Evolutionary conservation across 2,329 filamentous ascomycete genomes (phyloP), one percentile per base, ranked within the genome.

Genomic region (Clarireedia monteithiana): DNA sequence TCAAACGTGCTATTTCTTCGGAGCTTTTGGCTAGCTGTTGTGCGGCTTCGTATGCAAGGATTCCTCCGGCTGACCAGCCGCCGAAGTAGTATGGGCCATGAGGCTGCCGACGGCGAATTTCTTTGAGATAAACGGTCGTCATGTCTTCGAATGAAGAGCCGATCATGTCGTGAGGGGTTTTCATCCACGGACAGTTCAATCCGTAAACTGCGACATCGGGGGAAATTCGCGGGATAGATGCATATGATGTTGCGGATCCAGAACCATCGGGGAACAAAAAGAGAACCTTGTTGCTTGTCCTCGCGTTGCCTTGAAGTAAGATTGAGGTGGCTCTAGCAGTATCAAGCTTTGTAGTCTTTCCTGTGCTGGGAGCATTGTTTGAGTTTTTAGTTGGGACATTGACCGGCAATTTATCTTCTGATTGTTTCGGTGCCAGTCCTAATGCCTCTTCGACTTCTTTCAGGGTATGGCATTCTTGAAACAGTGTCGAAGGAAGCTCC

Each of bases 1-100:
- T 73, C 9, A 87, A 73, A 53, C 78, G 72, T 5, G 79, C 77
- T 4, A 86, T 80, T 27, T 66, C 67, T 48, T 85, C 79, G 10
- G 79, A 78, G 7, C 2, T 15, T 46, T 10, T 26, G 23, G 23
- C 10, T 6, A 54, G 30, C 7, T 17, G 17, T n/a, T 47, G 44
- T 15, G 51, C 20, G 14, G 45, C 45, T 3, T 27, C 23, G n/a
- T 54, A 54, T 40, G 51, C 51, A 14, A 48, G 42, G 15, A 54
- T 48, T 9, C 51, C 51, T 6, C 51, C 51, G 2, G 51, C 17
- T 2, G 51, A 54, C 51, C 51, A 54, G 3, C 51, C 51, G 2
- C 51, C 51, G 12, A 54, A 30, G 23, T 38, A 4, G 30, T 54
- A 54, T 6, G 51, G 51, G 7, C 51, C 51, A n/a, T 17, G 17